Conservation (phyloP, 2,329 filamentous ascomycete genomes). For the Phaeosphaeriaceae sp. region DNA sequence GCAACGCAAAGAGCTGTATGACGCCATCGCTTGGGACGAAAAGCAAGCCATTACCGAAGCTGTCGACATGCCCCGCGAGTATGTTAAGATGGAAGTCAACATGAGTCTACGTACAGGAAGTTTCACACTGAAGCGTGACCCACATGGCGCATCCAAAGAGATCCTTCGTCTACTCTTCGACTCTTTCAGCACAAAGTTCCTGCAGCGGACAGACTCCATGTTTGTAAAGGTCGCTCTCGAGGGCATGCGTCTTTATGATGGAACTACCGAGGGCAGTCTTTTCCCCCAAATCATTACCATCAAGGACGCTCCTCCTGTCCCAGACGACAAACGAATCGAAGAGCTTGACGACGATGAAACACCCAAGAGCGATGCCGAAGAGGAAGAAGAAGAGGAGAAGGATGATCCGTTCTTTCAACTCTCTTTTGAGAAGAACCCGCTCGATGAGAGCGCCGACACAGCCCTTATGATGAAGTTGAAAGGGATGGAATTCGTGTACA, state of each 20-base stretch:
- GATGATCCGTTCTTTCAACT: constrained; percentile 89
- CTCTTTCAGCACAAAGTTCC: constrained; percentile 86
- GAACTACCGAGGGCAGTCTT: constrained; percentile 87
- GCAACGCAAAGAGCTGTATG: constrained; percentile 94
- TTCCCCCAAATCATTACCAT: constrained; percentile 96
- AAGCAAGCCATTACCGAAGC: constrained; percentile 87
- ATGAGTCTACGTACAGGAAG: constrained; percentile 93
- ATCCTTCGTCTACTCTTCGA: constrained; percentile 94
- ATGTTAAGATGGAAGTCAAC: constrained; percentile 90
- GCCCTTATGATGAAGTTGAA: constrained; percentile 90
- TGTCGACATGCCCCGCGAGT: constrained; percentile 88
- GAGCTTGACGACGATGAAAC: constrained; percentile 58
- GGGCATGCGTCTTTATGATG: constrained; percentile 92
- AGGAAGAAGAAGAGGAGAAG: constrained; percentile 54
- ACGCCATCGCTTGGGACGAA: constrained; percentile 98
- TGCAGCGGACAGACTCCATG: constrained; percentile 90
- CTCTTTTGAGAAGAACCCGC: constrained; percentile 91
- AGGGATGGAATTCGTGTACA: constrained; percentile 96
- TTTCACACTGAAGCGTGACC: constrained; percentile 89
- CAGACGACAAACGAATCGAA: constrained; percentile 57
- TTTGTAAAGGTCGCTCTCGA: constrained; percentile 89
- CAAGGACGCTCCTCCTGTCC: constrained; percentile 77
- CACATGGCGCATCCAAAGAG: constrained; percentile 78
- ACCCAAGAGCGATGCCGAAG: constrained; percentile 52
- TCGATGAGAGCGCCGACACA: constrained; percentile 90